These are phyloP conservation scores for Tilletia setariae DNA, from an alignment of 1,284 basidiomycete genomes.

Conservation along the genomic window DNA sequence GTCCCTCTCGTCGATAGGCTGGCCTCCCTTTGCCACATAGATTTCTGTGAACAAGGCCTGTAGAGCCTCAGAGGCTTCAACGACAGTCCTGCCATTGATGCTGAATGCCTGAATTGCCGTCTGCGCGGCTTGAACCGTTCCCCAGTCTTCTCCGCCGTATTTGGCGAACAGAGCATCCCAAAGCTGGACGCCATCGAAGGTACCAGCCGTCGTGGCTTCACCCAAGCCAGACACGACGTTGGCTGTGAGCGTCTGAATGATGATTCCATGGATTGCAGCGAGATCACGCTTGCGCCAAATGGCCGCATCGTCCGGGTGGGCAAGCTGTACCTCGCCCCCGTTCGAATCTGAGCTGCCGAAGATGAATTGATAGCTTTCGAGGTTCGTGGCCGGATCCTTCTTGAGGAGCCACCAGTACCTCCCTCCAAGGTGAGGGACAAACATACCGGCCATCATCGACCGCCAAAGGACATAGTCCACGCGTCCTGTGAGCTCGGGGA, in stretches of 20 bases:
- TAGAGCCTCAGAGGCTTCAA: neutral
- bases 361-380: conserved; percentile 3
- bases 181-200: neutral
- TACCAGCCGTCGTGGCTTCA: neutral
- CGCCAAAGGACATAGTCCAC: conserved; percentile 1
- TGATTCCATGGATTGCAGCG: neutral
- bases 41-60: no score
- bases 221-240: neutral
- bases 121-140: neutral
- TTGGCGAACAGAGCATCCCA: neutral
- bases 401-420: neutral
- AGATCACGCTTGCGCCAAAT: neutral
- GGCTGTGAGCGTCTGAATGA: no score
- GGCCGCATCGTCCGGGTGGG: neutral
- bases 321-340: neutral
- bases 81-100: neutral
- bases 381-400: conserved; percentile 1
- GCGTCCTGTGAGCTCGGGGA: neutral
- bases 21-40: neutral
- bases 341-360: neutral
- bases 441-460: neutral
- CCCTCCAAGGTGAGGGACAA: neutral
- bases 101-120: neutral
- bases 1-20: neutral
- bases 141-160: neutral